Conservation (phyloP, 306 rosid genomes). For the Citrullus mucosospermus region DNA sequence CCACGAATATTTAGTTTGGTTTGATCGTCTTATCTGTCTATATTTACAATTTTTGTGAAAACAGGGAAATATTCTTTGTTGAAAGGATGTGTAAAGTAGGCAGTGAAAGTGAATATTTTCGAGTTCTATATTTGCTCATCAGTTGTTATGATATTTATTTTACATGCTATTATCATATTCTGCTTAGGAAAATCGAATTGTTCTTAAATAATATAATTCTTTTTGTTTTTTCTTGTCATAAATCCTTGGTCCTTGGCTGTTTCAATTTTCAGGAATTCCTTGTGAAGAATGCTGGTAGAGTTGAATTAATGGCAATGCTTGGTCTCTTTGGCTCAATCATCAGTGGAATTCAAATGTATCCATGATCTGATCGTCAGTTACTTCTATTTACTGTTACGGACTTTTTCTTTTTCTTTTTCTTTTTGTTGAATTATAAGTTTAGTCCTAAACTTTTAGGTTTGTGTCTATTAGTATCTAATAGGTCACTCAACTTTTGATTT, state of each 20-base stretch:
- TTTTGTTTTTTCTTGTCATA: not conserved
- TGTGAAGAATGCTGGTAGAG: slow-evolving; percentile 73
- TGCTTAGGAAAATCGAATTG: not conserved
- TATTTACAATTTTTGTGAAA: not conserved
- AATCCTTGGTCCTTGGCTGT: not conserved
- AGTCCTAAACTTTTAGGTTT: no score
- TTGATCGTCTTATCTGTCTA: no score
- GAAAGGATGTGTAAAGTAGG: not conserved
- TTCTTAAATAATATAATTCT: not conserved
- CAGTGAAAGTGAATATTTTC: not conserved
- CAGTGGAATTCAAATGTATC: slow-evolving; percentile 96
- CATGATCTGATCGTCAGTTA: slow-evolving; percentile 12
- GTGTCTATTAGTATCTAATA: not conserved
- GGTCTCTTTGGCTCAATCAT: slow-evolving; percentile 67
- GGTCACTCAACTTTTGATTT: no score
- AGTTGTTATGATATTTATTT: not conserved
- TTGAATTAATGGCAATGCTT: slow-evolving; percentile 83
- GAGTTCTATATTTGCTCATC: not conserved
- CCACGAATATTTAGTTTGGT: no score
- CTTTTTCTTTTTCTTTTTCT: not conserved
- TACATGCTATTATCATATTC: not conserved
- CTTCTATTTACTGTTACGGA: not conserved
- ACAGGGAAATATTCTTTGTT: not conserved
- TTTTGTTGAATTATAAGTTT: no score
- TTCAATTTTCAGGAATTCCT: slow-evolving; percentile 58